Conservation (phyloP, 176 grass and related monocot genomes). For the Rhynchospora pubera region DNA sequence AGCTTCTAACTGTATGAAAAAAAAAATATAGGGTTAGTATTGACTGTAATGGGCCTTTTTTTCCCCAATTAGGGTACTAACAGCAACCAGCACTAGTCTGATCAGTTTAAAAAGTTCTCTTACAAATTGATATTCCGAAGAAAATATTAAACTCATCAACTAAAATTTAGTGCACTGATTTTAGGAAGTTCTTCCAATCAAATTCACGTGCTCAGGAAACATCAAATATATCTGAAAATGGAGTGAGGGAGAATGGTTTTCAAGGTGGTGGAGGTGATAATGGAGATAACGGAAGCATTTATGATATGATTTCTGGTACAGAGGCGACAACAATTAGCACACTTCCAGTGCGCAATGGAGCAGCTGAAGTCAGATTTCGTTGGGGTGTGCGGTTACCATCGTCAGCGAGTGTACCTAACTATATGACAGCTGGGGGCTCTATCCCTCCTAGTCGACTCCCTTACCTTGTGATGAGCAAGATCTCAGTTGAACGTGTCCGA, state of each 20-base stretch:
- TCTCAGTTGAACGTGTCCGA: background rate
- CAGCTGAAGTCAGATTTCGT: slow-evolving; percentile 5
- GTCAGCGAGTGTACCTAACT: background rate
- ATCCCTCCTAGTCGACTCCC: background rate
- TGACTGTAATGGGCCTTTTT: background rate
- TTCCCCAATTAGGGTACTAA: background rate
- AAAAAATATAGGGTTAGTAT: background rate
- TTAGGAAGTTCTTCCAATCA: slow-evolving; percentile 11
- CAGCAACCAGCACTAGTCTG: background rate
- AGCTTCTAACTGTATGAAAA: background rate
- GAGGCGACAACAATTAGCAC: background rate
- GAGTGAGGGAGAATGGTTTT: slow-evolving; percentile 2
- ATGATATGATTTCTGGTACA: slow-evolving; percentile 14
- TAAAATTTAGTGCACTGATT: background rate
- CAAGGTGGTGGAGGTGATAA: background rate
- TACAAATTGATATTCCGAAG: background rate
- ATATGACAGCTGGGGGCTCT: background rate
- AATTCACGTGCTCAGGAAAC: background rate
- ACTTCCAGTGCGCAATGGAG: background rate
- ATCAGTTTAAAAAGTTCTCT: background rate
- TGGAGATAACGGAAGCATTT: background rate
- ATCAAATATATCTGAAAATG: background rate
- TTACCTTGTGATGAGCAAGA: slow-evolving; percentile 8
- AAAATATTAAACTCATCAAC: background rate
- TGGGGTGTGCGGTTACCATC: slow-evolving; percentile 8